Percentiles rank a stretch among this genome's conserved stretches.
phyloP scores from a whole-genome alignment of 2,329 filamentous ascomycete genomes.

The Exophiala calicioides region DNA sequence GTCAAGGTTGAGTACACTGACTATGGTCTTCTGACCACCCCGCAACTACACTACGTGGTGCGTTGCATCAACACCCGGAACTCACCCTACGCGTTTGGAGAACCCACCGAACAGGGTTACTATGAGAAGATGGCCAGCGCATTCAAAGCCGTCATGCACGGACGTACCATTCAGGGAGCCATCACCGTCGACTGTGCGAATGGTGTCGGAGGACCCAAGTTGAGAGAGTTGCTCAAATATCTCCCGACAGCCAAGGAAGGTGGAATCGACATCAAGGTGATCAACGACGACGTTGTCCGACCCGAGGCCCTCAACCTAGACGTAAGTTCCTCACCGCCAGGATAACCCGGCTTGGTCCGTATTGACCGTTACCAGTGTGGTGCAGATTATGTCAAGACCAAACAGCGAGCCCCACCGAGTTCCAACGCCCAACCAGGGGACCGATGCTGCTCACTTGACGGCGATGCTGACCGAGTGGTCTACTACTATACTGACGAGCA shows the following conservation, averaged over 20 bases:
- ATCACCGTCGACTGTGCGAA: slow-evolving; percentile 95
- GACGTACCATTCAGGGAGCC: slow-evolving; percentile 70
- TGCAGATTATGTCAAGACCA: slow-evolving; percentile 96
- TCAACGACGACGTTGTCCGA: slow-evolving; percentile 91
- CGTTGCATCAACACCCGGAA: slow-evolving; percentile 92
- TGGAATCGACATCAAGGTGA: slow-evolving; percentile 76
- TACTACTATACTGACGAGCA: slow-evolving; percentile 90
- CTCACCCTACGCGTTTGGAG: slow-evolving; percentile 82
- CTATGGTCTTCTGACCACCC: slow-evolving; percentile 89
- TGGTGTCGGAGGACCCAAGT: slow-evolving; percentile 89
- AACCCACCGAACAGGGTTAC: slow-evolving; percentile 86
- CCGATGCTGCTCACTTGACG: slow-evolving; percentile 88
- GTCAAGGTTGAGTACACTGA: slow-evolving; percentile 74
- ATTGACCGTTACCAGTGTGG: slow-evolving; percentile 64
- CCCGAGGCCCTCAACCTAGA: slow-evolving; percentile 87
- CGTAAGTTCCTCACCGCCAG: slow-evolving; percentile 51
- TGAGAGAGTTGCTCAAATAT: slow-evolving; percentile 81
- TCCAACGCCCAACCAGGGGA: slow-evolving; percentile 75
- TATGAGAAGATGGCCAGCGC: slow-evolving; percentile 88
- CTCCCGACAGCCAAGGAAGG: slow-evolving; percentile 68
- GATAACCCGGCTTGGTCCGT: slow-evolving; percentile 4
- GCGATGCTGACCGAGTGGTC: slow-evolving; percentile 91
- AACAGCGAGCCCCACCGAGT: slow-evolving; percentile 81
- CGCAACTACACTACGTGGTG: slow-evolving; percentile 96
- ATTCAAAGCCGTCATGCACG: slow-evolving; percentile 79